Evolutionary conservation across 2,329 filamentous ascomycete species (phyloP), one percentile per base, ranked within the genome.

Genomic region (Sarocladium strictum): DNA sequence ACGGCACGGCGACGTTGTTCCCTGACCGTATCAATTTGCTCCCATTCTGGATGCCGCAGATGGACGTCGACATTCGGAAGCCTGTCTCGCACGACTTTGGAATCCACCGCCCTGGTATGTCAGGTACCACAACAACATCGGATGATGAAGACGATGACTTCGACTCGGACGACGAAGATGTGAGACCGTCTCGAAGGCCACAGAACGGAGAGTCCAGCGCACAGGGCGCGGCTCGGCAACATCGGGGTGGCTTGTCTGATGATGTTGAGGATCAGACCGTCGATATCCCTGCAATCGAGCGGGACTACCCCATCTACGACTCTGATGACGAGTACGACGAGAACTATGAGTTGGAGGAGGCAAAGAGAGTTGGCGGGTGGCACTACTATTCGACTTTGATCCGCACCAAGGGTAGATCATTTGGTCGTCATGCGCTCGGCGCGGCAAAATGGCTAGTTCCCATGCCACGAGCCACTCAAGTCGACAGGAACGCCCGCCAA

Each of bases 41-140:
- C 5, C 94, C 94, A 1, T 99, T 90, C 76, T 99, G 94, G 94
- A 89, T 93, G 77, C 94, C 94, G 1, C 94, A 99, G 72, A 99
- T 99, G 94, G 86, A 96, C 61, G 85, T 95, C 23, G 94, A 99
- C 65, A 99, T 99, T 63, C 89, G 92, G 61, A 99, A 99, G 72
- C 91, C 94, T 1, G 82, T 85, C 27, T 90, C 84, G 3, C 90
- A 94, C 64, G 84, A 87, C 61, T 97, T 97, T 67, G 94, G 94
- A 54, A 97, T 99, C 62, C 87, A 89, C 64, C 81, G 93, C 32
- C 85, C 88, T 1, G 84, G 83, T 6, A 81, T 89, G 19, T 90
- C 87, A 54, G 84, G 85, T 32, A 89, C 85, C 35, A 84, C 88
- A 21, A 92, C 89, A 1, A 91, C 86, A 15, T 89, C 89, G 17